Evolutionary conservation across 768 basidiomycete species (phyloP).

Genomic region (Strobilomyces echinocephalus): DNA sequence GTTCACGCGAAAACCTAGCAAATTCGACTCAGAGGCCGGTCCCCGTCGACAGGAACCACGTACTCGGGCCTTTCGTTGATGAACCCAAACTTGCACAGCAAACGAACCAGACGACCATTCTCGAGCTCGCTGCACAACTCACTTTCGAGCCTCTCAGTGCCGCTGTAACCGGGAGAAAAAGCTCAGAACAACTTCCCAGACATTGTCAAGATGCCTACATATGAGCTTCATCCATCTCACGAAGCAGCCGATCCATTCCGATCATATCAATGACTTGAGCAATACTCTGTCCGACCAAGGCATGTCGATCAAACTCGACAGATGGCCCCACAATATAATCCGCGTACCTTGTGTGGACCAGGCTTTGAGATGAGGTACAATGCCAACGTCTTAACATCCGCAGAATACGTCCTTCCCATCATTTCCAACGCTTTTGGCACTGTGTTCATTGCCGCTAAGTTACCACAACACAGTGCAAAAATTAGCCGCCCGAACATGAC

Average conservation of each 20-base stretch:
- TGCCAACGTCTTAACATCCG: conserved; percentile 77
- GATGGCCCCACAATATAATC: not conserved
- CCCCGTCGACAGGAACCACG: conserved; percentile 27
- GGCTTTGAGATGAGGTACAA: conserved; percentile 75
- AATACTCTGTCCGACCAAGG: conserved; percentile 47
- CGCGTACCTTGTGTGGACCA: conserved; percentile 53
- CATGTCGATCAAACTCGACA: not conserved
- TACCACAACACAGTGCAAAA: conserved; percentile 73
- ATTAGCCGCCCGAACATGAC: conserved; percentile 81
- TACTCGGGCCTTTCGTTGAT: conserved; percentile 99
- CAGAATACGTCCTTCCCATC: conserved; percentile 68
- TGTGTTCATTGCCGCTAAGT: conserved; percentile 51
- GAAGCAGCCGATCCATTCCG: conserved; percentile 54
- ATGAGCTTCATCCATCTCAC: conserved; percentile 82
- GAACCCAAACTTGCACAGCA: conserved; percentile 93
- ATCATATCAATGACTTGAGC: conserved; percentile 80
- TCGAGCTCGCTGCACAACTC: conserved; percentile 88
- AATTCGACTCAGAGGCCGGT: not conserved
- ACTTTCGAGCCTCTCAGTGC: conserved; percentile 74
- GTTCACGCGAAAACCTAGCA: conserved; percentile 89
- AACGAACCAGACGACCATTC: conserved; percentile 84
- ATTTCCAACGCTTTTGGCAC: conserved; percentile 71
- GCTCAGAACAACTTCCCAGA: not conserved
- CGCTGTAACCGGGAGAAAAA: conserved; percentile 40
- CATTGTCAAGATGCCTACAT: conserved; percentile 43